phyloP scores from a whole-genome alignment of 345 rosid genomes.

The Brassica juncea region DNA sequence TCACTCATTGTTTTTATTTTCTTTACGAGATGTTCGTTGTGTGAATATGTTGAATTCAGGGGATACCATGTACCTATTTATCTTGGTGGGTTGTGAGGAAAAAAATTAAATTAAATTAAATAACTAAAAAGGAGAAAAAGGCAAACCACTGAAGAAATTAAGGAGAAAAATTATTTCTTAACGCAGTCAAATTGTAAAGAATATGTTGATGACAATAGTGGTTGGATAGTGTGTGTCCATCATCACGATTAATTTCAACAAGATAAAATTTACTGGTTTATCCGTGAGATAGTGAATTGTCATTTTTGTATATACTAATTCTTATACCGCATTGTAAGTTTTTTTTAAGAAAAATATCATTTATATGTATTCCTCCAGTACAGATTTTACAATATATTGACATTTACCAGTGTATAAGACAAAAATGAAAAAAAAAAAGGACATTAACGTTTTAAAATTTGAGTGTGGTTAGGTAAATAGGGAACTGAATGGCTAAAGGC shows the following conservation, averaged over 20 bases:
- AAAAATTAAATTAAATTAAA: constrained; percentile 10
- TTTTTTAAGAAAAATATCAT: not conserved
- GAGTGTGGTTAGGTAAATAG: constrained; percentile 46
- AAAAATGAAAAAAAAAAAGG: constrained; percentile 12
- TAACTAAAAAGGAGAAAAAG: not conserved
- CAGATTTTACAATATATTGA: not conserved
- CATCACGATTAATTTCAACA: constrained; percentile 45
- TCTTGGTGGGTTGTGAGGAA: constrained; percentile 34
- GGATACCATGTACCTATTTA: constrained; percentile 32
- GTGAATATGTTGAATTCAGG: constrained; percentile 27
- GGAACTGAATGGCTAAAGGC: constrained; percentile 56
- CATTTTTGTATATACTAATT: not conserved
- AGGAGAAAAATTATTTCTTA: constrained; percentile 17
- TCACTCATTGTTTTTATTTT: constrained; percentile 41
- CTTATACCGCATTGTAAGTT: not conserved
- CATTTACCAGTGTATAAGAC: constrained; percentile 25
- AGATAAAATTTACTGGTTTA: not conserved
- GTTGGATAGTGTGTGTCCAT: constrained; percentile 31
- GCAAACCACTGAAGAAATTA: constrained; percentile 32
- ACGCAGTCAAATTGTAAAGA: constrained; percentile 56
- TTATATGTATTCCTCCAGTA: not conserved
- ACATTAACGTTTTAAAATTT: constrained; percentile 18
- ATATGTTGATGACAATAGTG: constrained; percentile 12
- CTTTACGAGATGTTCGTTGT: not conserved
- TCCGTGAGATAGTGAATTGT: not conserved